Conservation (phyloP, 2,329 filamentous ascomycete genomes). For the Penicillium nordicum region DNA sequence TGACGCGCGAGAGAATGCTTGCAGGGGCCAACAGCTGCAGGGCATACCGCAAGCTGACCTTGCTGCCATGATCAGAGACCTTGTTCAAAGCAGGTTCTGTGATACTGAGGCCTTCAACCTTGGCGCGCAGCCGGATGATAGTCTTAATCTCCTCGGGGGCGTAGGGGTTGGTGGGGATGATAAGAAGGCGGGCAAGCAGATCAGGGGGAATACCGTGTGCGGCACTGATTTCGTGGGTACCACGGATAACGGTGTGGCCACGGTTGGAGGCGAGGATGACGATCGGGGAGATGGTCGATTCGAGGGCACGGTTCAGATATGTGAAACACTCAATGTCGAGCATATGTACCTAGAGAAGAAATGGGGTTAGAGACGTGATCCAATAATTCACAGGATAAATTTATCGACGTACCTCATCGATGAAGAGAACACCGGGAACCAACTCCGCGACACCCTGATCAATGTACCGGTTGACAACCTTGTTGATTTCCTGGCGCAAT, state of each 20-base stretch:
- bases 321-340: constrained; percentile 99
- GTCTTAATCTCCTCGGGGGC: constrained; percentile 83
- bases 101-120: constrained; percentile 75
- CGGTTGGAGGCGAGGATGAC: constrained; percentile 97
- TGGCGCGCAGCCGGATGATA: constrained; percentile 81
- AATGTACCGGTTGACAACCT: constrained; percentile 98
- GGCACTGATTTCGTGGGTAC: constrained; percentile 72
- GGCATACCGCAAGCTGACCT: constrained; percentile 87
- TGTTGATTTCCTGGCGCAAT: constrained; percentile 92
- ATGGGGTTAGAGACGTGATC: constrained; percentile 1
- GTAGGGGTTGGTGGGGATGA: constrained; percentile 92
- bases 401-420: constrained; percentile 73
- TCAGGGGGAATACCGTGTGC: constrained; percentile 94
- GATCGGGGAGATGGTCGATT: constrained; percentile 90
- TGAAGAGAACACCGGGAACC: constrained; percentile 96
- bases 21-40: constrained; percentile 86
- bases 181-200: constrained; percentile 88
- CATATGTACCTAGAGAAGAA: constrained; percentile 77
- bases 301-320: constrained; percentile 96
- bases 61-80: constrained; percentile 80
- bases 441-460: constrained; percentile 97
- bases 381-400: constrained; percentile 19
- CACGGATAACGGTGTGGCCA: constrained; percentile 87
- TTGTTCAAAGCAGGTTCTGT: constrained; percentile 81
- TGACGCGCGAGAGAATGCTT: constrained; percentile 85